Conservation (phyloP, 768 basidiomycete genomes). For the Boletus edulis region DNA sequence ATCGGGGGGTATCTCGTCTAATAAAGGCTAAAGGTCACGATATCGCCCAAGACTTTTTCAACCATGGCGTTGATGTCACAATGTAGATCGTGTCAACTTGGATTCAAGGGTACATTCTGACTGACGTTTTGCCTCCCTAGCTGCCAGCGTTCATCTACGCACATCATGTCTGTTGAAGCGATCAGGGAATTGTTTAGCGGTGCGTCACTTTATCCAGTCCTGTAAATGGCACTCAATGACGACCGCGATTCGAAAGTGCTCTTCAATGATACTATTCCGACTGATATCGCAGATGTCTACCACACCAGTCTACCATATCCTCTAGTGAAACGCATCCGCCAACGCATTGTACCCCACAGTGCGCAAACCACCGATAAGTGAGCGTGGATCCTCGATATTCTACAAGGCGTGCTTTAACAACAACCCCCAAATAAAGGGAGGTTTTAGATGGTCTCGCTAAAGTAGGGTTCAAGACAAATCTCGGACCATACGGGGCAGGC, state of each 20-base stretch:
- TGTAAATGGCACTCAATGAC: neutral
- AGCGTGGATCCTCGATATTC: neutral
- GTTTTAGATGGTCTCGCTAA: constrained; percentile 36
- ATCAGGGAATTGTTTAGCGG: neutral
- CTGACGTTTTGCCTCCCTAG: constrained; percentile 1
- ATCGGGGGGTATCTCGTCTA: neutral
- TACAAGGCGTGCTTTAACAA: neutral
- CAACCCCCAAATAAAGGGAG: constrained; percentile 22
- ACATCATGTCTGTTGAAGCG: neutral
- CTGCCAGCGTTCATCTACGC: constrained; percentile 1
- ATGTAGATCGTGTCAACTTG: constrained; percentile 11
- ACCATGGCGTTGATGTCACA: constrained; percentile 30
- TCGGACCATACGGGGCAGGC: constrained; percentile 35
- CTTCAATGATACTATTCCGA: constrained; percentile 8
- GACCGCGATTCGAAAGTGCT: neutral
- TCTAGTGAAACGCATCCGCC: constrained; percentile 14
- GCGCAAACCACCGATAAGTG: constrained; percentile 29
- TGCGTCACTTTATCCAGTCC: neutral
- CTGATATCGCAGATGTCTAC: constrained; percentile 22
- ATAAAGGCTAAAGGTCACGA: constrained; percentile 31
- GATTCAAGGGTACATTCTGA: neutral
- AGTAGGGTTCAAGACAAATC: constrained; percentile 37
- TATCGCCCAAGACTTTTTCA: constrained; percentile 35
- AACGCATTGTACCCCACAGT: constrained; percentile 10
- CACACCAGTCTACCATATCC: constrained; percentile 13